Evolutionary conservation across 805 yeast species (phyloP), one percentile per base, ranked within the genome.

Genomic region (Yamadazyma sp.): DNA sequence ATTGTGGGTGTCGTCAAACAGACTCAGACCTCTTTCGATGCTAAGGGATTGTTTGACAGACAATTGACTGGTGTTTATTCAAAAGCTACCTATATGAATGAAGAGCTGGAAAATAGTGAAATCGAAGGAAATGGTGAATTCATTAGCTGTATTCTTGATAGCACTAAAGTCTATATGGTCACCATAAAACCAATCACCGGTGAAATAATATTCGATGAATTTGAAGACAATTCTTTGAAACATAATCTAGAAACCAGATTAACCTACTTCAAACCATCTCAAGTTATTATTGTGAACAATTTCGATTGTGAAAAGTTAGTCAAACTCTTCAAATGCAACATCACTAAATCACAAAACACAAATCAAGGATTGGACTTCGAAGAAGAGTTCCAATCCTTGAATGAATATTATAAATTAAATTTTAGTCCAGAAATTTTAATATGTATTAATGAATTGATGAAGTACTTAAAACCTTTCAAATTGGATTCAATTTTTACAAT

Each of bases 1-100:
- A 89, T 84, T 53, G 86, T 93, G 3, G 98, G 94, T 0, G 77
- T 93, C 2, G 93, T 89, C 0, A 82, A 82, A 50, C 98, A 93
- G 52, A 63, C 76, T 4, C 97, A 91, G 52, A 59, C 75, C 2
- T 56, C 74, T 4, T 80, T 73, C 41, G 75, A 74, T 36, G 61
- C 50, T 6, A 58, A 61, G 26, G 64, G 60, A 7, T 70, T 88
- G 2, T 86, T 91, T 58, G 74, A 73, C 33, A 64, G 98, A 30
- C 62, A 76, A 42, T 59, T 93, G 5, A 74, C 89, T 0, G 75
- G 78, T 7, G 78, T 86, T 0, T 86, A 81, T 53, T 86, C 97
- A 0, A 73, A 74, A 33, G 96, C 94, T 0, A 89, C 98, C 0
- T 86, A 82, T 58, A 74, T 86, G 45, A 89, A 81, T 34, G 81